Evolutionary conservation across 1,284 basidiomycete genomes (phyloP).

Genomic region (Cystobasidiaceae sp.): DNA sequence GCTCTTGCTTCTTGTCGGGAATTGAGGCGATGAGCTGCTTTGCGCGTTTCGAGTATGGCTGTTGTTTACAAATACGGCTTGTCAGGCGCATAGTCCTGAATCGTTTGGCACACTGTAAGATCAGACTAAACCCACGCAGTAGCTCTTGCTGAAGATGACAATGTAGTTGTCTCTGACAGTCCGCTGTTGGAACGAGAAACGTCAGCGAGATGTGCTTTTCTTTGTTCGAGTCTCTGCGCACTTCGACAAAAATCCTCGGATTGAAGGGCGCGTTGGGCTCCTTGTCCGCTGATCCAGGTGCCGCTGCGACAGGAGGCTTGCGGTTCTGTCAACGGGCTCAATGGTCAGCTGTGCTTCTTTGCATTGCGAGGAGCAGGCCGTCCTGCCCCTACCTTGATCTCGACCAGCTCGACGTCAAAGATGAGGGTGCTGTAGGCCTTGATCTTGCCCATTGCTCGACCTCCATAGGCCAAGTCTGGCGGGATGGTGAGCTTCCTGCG

Average conservation of each 20-base stretch:
- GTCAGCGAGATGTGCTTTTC: too few species aligned
- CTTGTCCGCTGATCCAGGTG: constrained; percentile 2
- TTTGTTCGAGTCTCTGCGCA: not conserved
- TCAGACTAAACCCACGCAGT: constrained; percentile 33
- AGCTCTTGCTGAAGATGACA: constrained; percentile 48
- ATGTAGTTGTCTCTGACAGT: constrained; percentile 44
- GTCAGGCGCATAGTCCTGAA: not conserved
- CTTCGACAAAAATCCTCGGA: constrained; percentile 17
- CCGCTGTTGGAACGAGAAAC: constrained; percentile 1
- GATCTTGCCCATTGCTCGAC: constrained; percentile 30
- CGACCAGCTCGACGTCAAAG: constrained; percentile 32
- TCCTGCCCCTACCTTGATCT: constrained; percentile 14
- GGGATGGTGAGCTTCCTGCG: constrained; percentile 20
- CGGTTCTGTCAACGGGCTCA: constrained; percentile 20
- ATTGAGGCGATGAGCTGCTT: constrained; percentile 45
- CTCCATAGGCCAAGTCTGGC: constrained; percentile 26
- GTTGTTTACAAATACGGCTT: not conserved
- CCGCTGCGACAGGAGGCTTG: constrained; percentile 17
- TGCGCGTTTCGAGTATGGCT: constrained; percentile 43
- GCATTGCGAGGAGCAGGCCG: not conserved
- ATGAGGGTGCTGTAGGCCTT: constrained; percentile 20
- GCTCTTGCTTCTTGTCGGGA: constrained; percentile 41
- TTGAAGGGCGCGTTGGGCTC: not conserved
- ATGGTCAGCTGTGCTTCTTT: too few species aligned
- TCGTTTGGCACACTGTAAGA: not conserved